A percentile compares a stretch with the other conserved stretches of the same genome.
phyloP scores from a whole-genome alignment of 2,329 filamentous ascomycete genomes.

The Fusarium sp. region DNA sequence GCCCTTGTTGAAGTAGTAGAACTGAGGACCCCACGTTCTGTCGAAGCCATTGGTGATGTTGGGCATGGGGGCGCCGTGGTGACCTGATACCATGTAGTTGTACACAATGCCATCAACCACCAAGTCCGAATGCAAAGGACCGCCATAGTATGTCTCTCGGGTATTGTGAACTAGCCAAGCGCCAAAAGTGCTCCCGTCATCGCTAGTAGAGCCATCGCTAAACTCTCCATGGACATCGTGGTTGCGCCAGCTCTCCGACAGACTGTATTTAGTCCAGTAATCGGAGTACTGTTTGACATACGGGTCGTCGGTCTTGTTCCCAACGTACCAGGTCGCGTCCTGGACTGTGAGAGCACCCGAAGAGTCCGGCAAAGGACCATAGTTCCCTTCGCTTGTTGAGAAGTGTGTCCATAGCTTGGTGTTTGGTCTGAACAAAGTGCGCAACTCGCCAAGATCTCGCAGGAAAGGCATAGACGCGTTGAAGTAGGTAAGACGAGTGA shows the following conservation, averaged over 20 bases:
- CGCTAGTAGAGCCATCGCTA: constrained; percentile 54
- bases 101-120: constrained; percentile 73
- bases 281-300: constrained; percentile 67
- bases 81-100: constrained; percentile 71
- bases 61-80: constrained; percentile 71
- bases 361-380: constrained; percentile 60
- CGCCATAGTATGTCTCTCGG: constrained; percentile 70
- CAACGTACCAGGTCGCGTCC: constrained; percentile 72
- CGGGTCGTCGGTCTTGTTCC: constrained; percentile 63
- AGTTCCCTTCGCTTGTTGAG: constrained; percentile 65
- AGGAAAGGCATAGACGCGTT: constrained; percentile 66
- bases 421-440: constrained; percentile 70
- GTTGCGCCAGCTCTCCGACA: constrained; percentile 67
- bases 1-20: constrained; percentile 68
- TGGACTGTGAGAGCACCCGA: constrained; percentile 63
- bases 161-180: constrained; percentile 74
- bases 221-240: constrained; percentile 68
- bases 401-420: constrained; percentile 71
- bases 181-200: constrained; percentile 65
- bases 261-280: constrained; percentile 75
- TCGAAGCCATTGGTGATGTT: constrained; percentile 74
- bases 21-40: constrained; percentile 72
- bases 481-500: constrained; percentile 68
- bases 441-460: constrained; percentile 69
- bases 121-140: constrained; percentile 71